Base-by-base conservation (phyloP, 1,139 yeast species). In the Meyerozyma sp. region DNA sequence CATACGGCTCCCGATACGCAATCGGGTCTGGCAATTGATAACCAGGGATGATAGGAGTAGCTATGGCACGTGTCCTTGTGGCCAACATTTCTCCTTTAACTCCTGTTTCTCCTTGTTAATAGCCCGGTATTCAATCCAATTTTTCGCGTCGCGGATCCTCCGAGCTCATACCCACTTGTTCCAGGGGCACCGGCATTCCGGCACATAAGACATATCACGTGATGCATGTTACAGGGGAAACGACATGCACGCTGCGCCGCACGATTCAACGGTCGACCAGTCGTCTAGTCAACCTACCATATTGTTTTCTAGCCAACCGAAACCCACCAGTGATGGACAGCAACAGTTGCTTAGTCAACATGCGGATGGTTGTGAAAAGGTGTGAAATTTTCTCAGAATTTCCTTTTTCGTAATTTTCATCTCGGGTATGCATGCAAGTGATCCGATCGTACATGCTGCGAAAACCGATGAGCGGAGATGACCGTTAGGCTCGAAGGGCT, bases 121-220 rank as follows among this genome's bases (percentile, higher is more conserved):
- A 9, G 21, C 26, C 16, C 37, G 37, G 37, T 21, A 14, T 25
- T 20, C 26, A 18, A 32, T 20, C 2, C 37, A 11, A 20, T 34
- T 36, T 36, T 37, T 37, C 32, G 32, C 40, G 32, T 26, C 40
- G 40, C 40, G 40, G 13, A 10, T 13, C 27, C 13, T n/a, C 30
- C 29, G 36, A 29, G 34, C 35, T 29, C 35, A 18, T 11, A 20
- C 34, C 34, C n/a, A 8, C 13, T 13, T 27, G 13, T 27, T 3
- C 35, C 35, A 14, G 35, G 23, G 23, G 23, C 5, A 5, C 2
- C 5, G 23, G 23, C 5, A 5, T 6, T 13, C 11, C 11, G 18
- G 16, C 10, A 32, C 14, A 32, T 14, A 13, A n/a, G 4, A 10
- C 8, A 32, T 2, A 10, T 2, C 29, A 27, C 29, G 29, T 27